These are phyloP conservation scores for Cercophora sp. DNA, from an alignment of 495 filamentous ascomycete species.

Conservation along the genomic window DNA sequence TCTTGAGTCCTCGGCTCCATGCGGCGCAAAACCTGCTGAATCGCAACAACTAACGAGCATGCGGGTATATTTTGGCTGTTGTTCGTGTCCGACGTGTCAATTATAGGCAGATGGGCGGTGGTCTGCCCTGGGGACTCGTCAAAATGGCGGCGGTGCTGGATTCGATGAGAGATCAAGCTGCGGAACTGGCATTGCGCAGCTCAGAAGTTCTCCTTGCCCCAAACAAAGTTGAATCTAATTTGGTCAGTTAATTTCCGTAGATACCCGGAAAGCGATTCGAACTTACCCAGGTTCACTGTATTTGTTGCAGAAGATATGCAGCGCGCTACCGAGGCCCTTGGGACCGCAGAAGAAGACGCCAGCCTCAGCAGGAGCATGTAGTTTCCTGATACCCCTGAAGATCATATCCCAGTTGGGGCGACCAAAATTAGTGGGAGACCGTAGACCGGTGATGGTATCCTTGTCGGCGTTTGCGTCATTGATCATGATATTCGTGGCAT, in stretches of 20 bases:
- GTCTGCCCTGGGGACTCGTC: too few species aligned
- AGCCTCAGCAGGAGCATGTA: constrained; percentile 66
- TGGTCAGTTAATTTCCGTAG: not conserved
- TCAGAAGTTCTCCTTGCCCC: constrained; percentile 79
- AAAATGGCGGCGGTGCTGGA: too few species aligned
- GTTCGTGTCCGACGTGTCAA: constrained; percentile 17
- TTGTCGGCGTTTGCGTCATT: constrained; percentile 76
- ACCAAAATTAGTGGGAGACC: constrained; percentile 73
- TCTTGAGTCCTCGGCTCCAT: not conserved
- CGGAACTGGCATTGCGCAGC: too few species aligned
- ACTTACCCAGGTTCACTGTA: constrained; percentile 68
- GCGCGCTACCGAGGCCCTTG: constrained; percentile 60
- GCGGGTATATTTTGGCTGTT: not conserved
- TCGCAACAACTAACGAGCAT: not conserved
- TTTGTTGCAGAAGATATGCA: constrained; percentile 74
- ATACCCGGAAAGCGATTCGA: not conserved
- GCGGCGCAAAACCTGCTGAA: not conserved
- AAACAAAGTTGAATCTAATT: constrained; percentile 55
- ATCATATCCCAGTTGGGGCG: constrained; percentile 79
- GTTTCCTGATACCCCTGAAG: constrained; percentile 68
- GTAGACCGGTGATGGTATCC: constrained; percentile 70
- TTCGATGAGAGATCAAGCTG: too few species aligned
- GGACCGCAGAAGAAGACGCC: constrained; percentile 81
- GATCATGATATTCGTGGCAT: constrained; percentile 80
- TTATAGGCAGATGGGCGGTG: not conserved